Base-by-base conservation (phyloP, 202 grass and related monocot species). In the Digitaria exilis region DNA sequence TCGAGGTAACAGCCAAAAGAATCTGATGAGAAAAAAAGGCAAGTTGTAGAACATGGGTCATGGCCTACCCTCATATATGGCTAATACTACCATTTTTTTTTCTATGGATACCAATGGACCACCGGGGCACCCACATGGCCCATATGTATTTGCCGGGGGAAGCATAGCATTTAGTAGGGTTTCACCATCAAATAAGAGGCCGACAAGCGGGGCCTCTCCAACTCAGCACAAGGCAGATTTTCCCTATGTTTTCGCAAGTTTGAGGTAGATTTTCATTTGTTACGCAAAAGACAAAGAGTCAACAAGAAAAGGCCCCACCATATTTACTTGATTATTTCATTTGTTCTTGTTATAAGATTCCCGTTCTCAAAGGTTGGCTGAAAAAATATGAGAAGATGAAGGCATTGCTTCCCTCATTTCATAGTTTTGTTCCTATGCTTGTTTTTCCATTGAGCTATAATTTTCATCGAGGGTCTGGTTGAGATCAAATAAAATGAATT, bases 131-230 rank as follows among this genome's bases (percentile, higher is more conserved):
- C 68, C 75, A 51, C 75, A 44, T 84, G 69, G 60, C 68, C n/a
- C 80, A 50, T 50, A 52, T 79, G 80, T 51, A 69, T 48, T 68
- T 56, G 75, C 51, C 29, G 69, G 76, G 80, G 75, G 80, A 29
- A 84, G 75, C 76, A 69, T 80, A 68, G 86, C 86, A 84, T 88
- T 88, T 75, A 79, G 37, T 25, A 58, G 21, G 75, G 50, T 49
- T 49, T 88, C 64, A 45, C 41, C 31, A 65, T 78, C 56, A 58
- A 78, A 7, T n/a, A 39, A 39, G 46, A 26, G 16, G 75, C 80
- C 59, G 51, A 59, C 74, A 84, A 55, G 19, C 18, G 10, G 54
- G 80, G n/a, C 44, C 75, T 37, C 64, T 80, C 76, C 84, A 85
- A 55, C 75, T 64, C 48, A 80, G 76, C 84, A 66, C 66, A 44